A percentile compares a stretch with the other conserved stretches of the same genome.
Conservation (phyloP, 2,329 filamentous ascomycete species). For the Xylariales sp. region DNA sequence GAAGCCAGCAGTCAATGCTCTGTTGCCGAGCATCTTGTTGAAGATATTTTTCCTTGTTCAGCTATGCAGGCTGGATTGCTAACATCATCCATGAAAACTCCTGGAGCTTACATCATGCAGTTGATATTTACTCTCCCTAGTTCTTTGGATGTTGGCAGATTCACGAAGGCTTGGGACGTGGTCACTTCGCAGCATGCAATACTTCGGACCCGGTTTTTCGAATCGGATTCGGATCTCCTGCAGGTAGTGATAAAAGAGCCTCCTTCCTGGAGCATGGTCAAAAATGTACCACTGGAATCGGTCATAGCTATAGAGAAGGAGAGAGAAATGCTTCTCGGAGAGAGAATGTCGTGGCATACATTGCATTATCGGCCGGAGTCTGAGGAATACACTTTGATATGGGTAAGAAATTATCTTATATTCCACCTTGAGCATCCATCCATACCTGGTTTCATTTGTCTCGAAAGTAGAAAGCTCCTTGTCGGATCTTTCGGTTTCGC, state of each 20-base stretch:
- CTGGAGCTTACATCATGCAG: conserved; percentile 2
- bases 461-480: too few relatives aligned
- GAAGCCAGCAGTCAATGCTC: background rate
- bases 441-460: background rate
- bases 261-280: background rate
- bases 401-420: too few relatives aligned
- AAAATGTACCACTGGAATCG: background rate
- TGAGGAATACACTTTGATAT: too few relatives aligned
- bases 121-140: background rate
- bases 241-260: background rate
- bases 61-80: conserved; percentile 1
- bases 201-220: conserved; percentile 2
- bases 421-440: background rate
- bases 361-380: too few relatives aligned
- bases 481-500: too few relatives aligned
- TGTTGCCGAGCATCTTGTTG: background rate
- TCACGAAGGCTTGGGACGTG: conserved; percentile 3
- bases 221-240: background rate
- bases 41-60: conserved; percentile 1
- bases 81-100: background rate
- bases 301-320: background rate
- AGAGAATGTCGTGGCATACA: background rate
- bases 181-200: background rate
- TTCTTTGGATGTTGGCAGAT: background rate
- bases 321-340: background rate